Percentiles rank a stretch among this genome's conserved stretches.
Conservation (phyloP, 495 filamentous ascomycete species). For the Halenospora varia region DNA sequence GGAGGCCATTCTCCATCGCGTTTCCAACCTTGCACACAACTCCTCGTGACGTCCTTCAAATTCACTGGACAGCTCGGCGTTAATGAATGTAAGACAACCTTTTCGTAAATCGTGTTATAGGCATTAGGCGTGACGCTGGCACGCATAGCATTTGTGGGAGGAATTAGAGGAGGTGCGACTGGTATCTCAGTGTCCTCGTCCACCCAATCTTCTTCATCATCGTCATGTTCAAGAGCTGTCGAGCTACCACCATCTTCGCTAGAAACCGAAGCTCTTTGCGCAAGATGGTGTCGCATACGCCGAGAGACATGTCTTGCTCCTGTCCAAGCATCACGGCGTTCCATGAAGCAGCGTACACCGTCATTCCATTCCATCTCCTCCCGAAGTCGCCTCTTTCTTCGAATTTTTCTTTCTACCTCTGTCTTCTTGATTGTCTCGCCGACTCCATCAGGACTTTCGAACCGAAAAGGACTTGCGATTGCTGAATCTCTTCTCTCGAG, state of each 20-base stretch:
- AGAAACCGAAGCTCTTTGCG: conserved; percentile 7
- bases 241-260: conserved; percentile 14
- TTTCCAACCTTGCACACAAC: conserved; percentile 90
- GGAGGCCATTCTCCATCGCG: conserved; percentile 93
- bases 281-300: not conserved
- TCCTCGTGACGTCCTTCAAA: conserved; percentile 70
- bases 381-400: conserved; percentile 54
- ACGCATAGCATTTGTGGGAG: conserved; percentile 65
- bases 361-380: conserved; percentile 82
- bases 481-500: conserved; percentile 4
- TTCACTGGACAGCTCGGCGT: conserved; percentile 86
- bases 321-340: conserved; percentile 80
- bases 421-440: conserved; percentile 38
- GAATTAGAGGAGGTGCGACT: conserved; percentile 61
- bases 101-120: conserved; percentile 83
- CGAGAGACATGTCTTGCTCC: conserved; percentile 46
- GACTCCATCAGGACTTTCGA: conserved; percentile 60
- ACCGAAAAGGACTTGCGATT: conserved; percentile 47
- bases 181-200: conserved; percentile 38
- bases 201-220: conserved; percentile 19
- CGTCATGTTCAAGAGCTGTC: conserved; percentile 14
- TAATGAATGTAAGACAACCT: conserved; percentile 71
- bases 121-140: conserved; percentile 63
- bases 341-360: conserved; percentile 71
- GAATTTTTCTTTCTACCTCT: conserved; percentile 48